Evolutionary conservation across 176 grass and related monocot genomes (phyloP).

Genomic region (Themeda triandra): DNA sequence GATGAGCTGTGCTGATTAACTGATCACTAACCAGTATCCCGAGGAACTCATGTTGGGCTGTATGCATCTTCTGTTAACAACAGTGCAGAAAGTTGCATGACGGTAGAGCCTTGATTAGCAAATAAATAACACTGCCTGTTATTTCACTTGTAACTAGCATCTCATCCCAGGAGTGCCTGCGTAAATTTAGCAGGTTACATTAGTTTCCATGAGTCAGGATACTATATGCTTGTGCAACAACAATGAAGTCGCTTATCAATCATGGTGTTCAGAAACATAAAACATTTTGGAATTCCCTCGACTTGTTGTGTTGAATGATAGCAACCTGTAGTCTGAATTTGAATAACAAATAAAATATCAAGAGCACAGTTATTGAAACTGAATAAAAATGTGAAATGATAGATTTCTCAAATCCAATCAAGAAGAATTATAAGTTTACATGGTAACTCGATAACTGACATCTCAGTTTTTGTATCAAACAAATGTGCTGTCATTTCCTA

Average conservation of each 20-base stretch:
- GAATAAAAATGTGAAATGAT: not conserved
- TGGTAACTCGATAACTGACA: not conserved
- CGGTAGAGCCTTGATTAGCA: constrained; percentile 15
- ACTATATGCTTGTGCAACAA: constrained; percentile 2
- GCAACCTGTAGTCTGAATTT: not conserved
- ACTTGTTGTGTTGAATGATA: constrained; percentile 3
- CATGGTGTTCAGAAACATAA: not conserved
- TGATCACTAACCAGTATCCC: constrained; percentile 23
- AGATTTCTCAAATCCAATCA: not conserved
- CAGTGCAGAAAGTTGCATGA: constrained; percentile 19
- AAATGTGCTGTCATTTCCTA: not conserved
- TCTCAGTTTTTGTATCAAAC: not conserved
- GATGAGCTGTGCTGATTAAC: constrained; percentile 19
- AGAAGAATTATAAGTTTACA: not conserved
- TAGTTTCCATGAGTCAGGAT: constrained; percentile 11
- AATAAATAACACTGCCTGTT: constrained; percentile 21
- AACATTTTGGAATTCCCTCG: not conserved
- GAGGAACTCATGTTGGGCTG: constrained; percentile 29
- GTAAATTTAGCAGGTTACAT: not conserved
- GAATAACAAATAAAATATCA: not conserved
- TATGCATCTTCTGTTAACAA: constrained; percentile 19
- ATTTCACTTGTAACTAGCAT: not conserved
- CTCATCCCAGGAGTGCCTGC: not conserved
- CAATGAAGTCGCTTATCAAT: not conserved
- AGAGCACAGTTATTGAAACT: not conserved